Evolutionary conservation across 148 eudicot genomes (phyloP).

Genomic region (Nyssa sinensis): DNA sequence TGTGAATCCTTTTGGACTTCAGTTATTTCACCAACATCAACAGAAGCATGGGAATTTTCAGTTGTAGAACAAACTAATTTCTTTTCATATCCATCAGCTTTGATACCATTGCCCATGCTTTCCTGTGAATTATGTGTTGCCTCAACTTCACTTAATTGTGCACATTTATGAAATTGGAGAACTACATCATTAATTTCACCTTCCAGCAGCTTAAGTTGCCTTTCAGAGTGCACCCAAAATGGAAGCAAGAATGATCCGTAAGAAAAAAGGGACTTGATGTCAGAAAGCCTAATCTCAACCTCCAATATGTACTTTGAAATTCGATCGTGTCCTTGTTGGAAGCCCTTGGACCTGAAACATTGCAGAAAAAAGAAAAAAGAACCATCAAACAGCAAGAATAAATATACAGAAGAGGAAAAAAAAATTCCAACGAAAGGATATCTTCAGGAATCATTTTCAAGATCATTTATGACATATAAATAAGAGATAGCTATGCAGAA

Average conservation of each 20-base stretch:
- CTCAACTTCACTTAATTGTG: constrained; percentile 27
- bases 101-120: constrained; percentile 23
- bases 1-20: constrained; percentile 19
- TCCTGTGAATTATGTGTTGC: constrained; percentile 20
- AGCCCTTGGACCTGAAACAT: constrained; percentile 41
- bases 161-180: constrained; percentile 18
- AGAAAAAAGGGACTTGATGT: constrained; percentile 62
- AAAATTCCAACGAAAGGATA: not conserved
- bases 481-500: not conserved
- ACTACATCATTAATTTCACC: constrained; percentile 43
- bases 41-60: constrained; percentile 19
- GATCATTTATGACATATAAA: not conserved
- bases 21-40: constrained; percentile 16
- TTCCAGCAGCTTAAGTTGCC: constrained; percentile 62
- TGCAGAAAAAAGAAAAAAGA: constrained; percentile 12
- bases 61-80: constrained; percentile 19
- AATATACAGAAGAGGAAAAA: not conserved
- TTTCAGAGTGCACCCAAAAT: constrained; percentile 83
- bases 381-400: not conserved
- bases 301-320: constrained; percentile 54
- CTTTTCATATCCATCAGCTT: constrained; percentile 20
- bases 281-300: constrained; percentile 77
- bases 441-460: not conserved
- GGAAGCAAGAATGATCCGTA: constrained; percentile 69
- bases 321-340: constrained; percentile 35